phyloP scores from a whole-genome alignment of 768 basidiomycete genomes.

The Podaxis carcinomalis region DNA sequence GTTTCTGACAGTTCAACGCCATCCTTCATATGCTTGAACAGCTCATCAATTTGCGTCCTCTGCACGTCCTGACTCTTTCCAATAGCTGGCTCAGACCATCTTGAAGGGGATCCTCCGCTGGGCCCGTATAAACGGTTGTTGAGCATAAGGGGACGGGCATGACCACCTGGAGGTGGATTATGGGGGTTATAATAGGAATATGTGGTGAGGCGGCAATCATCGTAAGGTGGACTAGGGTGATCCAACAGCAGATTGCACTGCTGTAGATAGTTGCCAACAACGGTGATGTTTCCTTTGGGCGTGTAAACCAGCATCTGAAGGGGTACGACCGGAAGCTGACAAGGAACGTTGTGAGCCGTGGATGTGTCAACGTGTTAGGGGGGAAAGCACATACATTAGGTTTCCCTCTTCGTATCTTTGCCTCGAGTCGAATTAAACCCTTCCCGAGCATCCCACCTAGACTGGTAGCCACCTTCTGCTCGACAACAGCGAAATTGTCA shows the following conservation, averaged over 20 bases:
- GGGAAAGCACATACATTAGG: slow-evolving; percentile 46
- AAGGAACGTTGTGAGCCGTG: background rate
- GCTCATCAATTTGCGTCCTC: slow-evolving; percentile 87
- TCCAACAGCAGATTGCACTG: slow-evolving; percentile 68
- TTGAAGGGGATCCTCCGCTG: slow-evolving; percentile 29
- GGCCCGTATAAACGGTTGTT: slow-evolving; percentile 38
- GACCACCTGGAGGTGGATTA: slow-evolving; percentile 71
- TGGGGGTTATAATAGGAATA: slow-evolving; percentile 88
- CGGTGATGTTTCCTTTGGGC: slow-evolving; percentile 86
- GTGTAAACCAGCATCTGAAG: slow-evolving; percentile 89
- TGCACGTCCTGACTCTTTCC: slow-evolving; percentile 88
- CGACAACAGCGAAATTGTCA: slow-evolving; percentile 79
- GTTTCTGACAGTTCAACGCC: slow-evolving; percentile 87
- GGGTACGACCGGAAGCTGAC: slow-evolving; percentile 75
- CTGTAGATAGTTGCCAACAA: slow-evolving; percentile 75
- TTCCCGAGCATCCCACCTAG: slow-evolving; percentile 84
- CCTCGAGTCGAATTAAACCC: slow-evolving; percentile 77
- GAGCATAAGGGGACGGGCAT: slow-evolving; percentile 36
- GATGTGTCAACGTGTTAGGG: background rate
- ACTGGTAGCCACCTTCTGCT: slow-evolving; percentile 77
- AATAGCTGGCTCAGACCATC: slow-evolving; percentile 56
- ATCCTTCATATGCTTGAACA: slow-evolving; percentile 84
- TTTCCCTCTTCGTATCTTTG: slow-evolving; percentile 63
- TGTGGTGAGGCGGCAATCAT: slow-evolving; percentile 53
- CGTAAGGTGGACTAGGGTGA: slow-evolving; percentile 71